Evolutionary conservation across 1,284 basidiomycete species (phyloP).

Genomic region (Gymnopus androsaceus): DNA sequence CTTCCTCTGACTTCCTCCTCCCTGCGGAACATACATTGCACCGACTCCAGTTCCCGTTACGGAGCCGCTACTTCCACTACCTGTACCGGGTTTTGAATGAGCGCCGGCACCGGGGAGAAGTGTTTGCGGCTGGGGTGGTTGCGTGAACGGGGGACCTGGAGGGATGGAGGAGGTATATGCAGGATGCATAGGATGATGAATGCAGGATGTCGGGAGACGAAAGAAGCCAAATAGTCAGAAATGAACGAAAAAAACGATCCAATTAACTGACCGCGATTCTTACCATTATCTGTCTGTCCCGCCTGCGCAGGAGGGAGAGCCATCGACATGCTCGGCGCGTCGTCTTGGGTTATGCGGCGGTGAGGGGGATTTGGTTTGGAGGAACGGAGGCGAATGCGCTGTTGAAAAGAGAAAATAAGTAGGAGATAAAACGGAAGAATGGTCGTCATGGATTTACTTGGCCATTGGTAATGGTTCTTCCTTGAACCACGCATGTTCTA

Average conservation of each 20-base stretch:
- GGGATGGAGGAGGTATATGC: background rate
- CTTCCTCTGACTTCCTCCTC: conserved; percentile 5
- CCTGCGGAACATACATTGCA: conserved; percentile 2
- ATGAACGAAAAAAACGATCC: background rate
- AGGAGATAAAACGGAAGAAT: background rate
- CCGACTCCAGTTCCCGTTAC: conserved; percentile 1
- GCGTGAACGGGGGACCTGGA: background rate
- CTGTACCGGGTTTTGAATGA: background rate
- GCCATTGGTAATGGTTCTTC: conserved; percentile 75
- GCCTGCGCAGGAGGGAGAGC: conserved; percentile 23
- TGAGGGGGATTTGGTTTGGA: conserved; percentile 67
- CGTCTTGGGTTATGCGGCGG: conserved; percentile 75
- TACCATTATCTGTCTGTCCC: conserved; percentile 8
- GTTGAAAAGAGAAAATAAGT: background rate
- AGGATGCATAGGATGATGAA: background rate
- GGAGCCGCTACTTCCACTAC: background rate
- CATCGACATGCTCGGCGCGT: conserved; percentile 77
- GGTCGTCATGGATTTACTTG: conserved; percentile 55
- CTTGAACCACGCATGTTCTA: conserved; percentile 82
- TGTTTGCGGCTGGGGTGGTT: conserved; percentile 9
- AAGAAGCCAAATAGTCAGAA: background rate
- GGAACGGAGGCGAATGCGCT: conserved; percentile 65
- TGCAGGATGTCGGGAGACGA: background rate
- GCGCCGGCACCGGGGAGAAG: conserved; percentile 12
- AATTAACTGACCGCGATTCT: background rate